Evolutionary conservation across 2,329 filamentous ascomycete genomes (phyloP).

Genomic region (Metarhizium sp.): DNA sequence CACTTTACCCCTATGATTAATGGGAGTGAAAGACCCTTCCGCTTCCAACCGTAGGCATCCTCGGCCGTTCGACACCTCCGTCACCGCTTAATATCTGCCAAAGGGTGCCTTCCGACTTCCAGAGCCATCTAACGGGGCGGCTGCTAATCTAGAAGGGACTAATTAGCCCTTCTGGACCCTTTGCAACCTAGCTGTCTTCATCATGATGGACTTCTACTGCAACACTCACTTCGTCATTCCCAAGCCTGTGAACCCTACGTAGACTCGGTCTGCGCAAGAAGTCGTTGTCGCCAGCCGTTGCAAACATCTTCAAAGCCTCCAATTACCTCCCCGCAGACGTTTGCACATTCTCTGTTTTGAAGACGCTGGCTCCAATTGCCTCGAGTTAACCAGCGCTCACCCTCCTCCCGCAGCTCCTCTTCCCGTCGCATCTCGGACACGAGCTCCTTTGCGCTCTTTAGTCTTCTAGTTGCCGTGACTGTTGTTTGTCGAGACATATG

Average conservation of each 20-base stretch:
- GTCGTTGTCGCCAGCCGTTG: constrained; percentile 68
- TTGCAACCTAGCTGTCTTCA: not conserved
- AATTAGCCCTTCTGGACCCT: not conserved
- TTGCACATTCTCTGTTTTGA: constrained; percentile 68
- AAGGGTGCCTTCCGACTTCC: not conserved
- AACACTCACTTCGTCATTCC: not conserved
- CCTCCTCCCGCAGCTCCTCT: constrained; percentile 72
- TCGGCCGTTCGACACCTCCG: not conserved
- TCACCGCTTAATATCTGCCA: not conserved
- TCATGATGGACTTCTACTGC: not conserved
- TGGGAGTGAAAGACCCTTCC: not conserved
- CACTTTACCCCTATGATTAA: not conserved
- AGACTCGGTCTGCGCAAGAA: constrained; percentile 54
- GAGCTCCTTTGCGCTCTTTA: constrained; percentile 76
- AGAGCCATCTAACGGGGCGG: not conserved
- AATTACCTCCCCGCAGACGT: constrained; percentile 78
- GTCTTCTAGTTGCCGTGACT: constrained; percentile 65
- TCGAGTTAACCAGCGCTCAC: constrained; percentile 68
- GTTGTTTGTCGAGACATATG: constrained; percentile 92
- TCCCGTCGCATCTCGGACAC: constrained; percentile 79
- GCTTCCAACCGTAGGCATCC: not conserved
- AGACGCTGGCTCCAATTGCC: constrained; percentile 78
- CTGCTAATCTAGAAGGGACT: not conserved
- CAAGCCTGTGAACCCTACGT: constrained; percentile 25
- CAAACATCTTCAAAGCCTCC: constrained; percentile 89